Percentiles rank a stretch among this genome's conserved stretches.
These are phyloP conservation scores for Rhodotorula mucilaginosa DNA, from an alignment of 1,284 basidiomycete species.

Conservation along the genomic window DNA sequence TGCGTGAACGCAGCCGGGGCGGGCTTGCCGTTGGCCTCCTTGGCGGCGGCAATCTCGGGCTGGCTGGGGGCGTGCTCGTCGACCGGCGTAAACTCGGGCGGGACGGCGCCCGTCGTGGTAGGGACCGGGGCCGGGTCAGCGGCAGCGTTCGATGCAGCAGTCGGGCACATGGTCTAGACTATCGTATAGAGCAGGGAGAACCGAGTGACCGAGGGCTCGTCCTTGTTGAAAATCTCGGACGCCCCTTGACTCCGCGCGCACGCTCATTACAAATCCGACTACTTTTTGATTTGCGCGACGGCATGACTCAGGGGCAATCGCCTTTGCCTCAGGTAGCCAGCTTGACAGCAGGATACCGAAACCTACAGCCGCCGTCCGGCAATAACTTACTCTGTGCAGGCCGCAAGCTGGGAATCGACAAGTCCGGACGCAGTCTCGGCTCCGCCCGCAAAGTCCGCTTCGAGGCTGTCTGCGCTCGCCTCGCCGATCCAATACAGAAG, in stretches of 20 bases:
- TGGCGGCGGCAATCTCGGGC: conserved; percentile 20
- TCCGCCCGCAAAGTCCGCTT: neutral
- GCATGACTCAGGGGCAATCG: too few relatives aligned
- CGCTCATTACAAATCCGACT: too few relatives aligned
- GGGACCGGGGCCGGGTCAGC: conserved; percentile 25
- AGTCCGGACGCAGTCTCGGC: too few relatives aligned
- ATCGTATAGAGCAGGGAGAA: neutral
- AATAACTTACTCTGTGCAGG: too few relatives aligned
- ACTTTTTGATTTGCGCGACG: too few relatives aligned
- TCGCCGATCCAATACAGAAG: too few relatives aligned
- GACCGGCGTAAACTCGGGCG: conserved; percentile 34
- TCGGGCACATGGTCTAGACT: conserved; percentile 32
- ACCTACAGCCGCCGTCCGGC: too few relatives aligned
- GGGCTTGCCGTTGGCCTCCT: conserved; percentile 2
- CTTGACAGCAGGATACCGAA: too few relatives aligned
- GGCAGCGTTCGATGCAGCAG: conserved; percentile 11
- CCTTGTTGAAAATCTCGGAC: too few relatives aligned
- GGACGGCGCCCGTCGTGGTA: conserved; percentile 34
- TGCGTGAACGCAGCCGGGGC: conserved; percentile 20
- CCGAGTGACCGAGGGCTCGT: neutral
- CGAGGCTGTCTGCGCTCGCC: neutral
- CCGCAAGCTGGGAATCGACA: too few relatives aligned
- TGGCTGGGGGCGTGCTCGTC: conserved; percentile 34
- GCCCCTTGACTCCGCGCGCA: too few relatives aligned
- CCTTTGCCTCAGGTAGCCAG: too few relatives aligned